Base-by-base conservation (phyloP, 1,284 basidiomycete genomes). In the Rhodotorula glutinis region DNA sequence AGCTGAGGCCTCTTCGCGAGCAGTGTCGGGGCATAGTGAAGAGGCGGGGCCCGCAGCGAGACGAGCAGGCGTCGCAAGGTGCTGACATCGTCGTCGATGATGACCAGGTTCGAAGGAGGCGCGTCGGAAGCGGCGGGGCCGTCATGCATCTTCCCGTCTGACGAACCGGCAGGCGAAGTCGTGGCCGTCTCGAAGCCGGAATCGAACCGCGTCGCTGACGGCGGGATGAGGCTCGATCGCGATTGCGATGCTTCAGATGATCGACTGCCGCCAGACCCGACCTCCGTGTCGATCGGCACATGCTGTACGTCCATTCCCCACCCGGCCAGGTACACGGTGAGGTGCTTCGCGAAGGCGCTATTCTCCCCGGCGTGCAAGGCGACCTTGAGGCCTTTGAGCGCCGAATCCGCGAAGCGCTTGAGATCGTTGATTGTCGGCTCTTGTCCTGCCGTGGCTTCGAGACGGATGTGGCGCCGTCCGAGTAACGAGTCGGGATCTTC, bases 231-330 rank as follows among this genome's bases (percentile, higher is more conserved):
- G 2, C 47, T 25, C 3, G 25, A 25, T 11, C 49, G 57, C 29
- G 40, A n/a, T 17, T 44, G 44, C 29, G 56, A 33, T 14, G 52
- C 29, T 14, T 55, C 56, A 13, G 40, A 29, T 23, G 63, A 57
- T 25, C 38, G 21, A 10, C 58, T 60, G 25, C 64, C 64, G 23
- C 51, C 47, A 30, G 67, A 57, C 9, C 49, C 44, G 16, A 55
- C 29, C 11, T 78, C 77, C 10, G 75, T 74, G 49, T 80, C 79
- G 38, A 79, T 83, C 7, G 90, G 87, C 46, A 91, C 83, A 78
- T 92, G 91, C 60, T 85, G 88, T 53, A 96, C 88, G 75, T 95
- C 91, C 84, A 96, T 84, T 23, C 92, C 92, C 92, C 93, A 96
- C 7, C 89, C 85, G n/a, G 89, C 90, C 63, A 96, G 83, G 79